Percentiles rank a stretch among this genome's conserved stretches.
These are phyloP conservation scores for Picea abies DNA, from an alignment of 83 land plant species.

Conservation along the genomic window DNA sequence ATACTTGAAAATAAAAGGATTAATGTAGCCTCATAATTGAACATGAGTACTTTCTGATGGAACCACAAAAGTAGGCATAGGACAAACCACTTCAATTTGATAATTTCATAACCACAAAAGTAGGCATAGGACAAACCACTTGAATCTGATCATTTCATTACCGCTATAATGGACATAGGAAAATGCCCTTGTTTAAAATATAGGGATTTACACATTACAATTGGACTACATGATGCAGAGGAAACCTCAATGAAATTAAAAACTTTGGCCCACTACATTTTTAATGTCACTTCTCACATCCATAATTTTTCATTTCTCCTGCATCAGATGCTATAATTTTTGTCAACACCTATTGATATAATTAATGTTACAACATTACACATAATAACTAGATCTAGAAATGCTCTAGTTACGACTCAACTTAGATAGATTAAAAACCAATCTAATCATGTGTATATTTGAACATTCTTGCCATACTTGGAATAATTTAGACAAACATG, in stretches of 20 bases:
- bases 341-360: conserved; percentile 3
- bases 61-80: too few species aligned
- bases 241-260: background rate
- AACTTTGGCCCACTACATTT: too few species aligned
- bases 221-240: background rate
- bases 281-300: too few species aligned
- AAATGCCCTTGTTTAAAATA: background rate
- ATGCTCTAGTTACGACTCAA: background rate
- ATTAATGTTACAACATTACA: conserved; percentile 9
- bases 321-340: too few species aligned
- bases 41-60: too few species aligned
- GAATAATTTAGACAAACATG: background rate
- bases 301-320: too few species aligned
- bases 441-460: background rate
- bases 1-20: too few species aligned
- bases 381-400: background rate
- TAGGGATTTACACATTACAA: background rate
- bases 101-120: too few species aligned
- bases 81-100: too few species aligned
- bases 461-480: background rate
- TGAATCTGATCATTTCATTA: background rate
- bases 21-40: too few species aligned
- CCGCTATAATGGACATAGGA: background rate
- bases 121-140: background rate
- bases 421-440: background rate